Evolutionary conservation across 768 basidiomycete genomes (phyloP), one percentile per base, ranked within the genome.

Genomic region (Sarcomyxa edulis): DNA sequence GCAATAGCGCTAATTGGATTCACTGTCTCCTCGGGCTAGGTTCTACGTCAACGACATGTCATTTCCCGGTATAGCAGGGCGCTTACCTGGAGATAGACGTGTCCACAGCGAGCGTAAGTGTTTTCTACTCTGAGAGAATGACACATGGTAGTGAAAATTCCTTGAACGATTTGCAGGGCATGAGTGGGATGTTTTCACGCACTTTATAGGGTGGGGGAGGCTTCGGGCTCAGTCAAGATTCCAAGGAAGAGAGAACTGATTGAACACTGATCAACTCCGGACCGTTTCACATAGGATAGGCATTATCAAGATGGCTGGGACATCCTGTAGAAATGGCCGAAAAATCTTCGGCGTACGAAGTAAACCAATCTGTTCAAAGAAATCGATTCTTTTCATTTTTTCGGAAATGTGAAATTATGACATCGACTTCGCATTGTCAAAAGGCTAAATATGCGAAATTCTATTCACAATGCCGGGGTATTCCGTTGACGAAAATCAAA

Each of bases 61-160:
- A 32, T 22, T 11, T 3, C 33, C 16, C 30, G 28, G 32, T 37
- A 44, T 40, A 35, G 26, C n/a, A 46, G 35, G 35, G 38, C 31
- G 50, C 72, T 37, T 44, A 84, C 81, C 61, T 74, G 44, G 51
- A 71, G 61, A 46, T 67, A 69, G 46, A 60, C 58, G 50, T 86
- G 84, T 11, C 56, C 61, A 46, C 84, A 87, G 25, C 51, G 53
- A 34, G 62, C 72, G 56, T 77, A 88, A 25, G 64, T 69, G 48
- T 81, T 71, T 50, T 74, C 74, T 43, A 87, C 79, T 58, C 85
- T 88, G 51, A 27, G 37, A 35, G 35, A 35, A 57, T 66, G 71
- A 55, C 85, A 88, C 85, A 88, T 87, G 44, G 43, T 52, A 48
- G 47, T 30, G 32, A 42, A 35, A 47, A 40, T 50, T 42, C 43